These are phyloP conservation scores for Globisporangium paddicum DNA, from an alignment of 352 stramenopile species.

Conservation along the genomic window DNA sequence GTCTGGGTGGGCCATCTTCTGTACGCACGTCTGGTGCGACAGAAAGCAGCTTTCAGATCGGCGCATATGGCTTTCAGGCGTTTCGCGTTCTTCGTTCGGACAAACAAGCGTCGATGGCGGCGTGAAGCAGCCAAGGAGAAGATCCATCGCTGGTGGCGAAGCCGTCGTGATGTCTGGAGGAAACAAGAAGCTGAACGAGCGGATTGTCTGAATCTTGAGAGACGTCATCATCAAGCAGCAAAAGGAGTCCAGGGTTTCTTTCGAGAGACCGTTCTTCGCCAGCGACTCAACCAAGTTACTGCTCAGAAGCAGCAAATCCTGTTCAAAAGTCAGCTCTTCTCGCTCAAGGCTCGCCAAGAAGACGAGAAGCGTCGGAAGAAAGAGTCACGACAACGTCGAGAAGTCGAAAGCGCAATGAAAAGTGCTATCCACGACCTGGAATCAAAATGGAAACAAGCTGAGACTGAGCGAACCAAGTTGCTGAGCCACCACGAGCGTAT, in stretches of 20 bases:
- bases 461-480: slow-evolving; percentile 23
- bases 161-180: slow-evolving; percentile 6
- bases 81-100: slow-evolving; percentile 29
- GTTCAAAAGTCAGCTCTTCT: slow-evolving; percentile 40
- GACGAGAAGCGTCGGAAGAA: slow-evolving; percentile 31
- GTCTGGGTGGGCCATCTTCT: slow-evolving; percentile 19
- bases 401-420: slow-evolving; percentile 32
- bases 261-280: slow-evolving; percentile 35
- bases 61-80: slow-evolving; percentile 44
- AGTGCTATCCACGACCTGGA: slow-evolving; percentile 32
- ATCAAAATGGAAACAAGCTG: slow-evolving; percentile 28
- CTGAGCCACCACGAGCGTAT: slow-evolving; percentile 24
- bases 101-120: slow-evolving; percentile 15
- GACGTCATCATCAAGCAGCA: slow-evolving; percentile 20
- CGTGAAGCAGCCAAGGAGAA: slow-evolving; percentile 27
- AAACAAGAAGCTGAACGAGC: slow-evolving; percentile 9
- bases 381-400: slow-evolving; percentile 26
- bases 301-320: slow-evolving; percentile 26
- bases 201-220: slow-evolving; percentile 7
- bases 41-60: slow-evolving; percentile 25
- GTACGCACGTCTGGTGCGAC: neutral
- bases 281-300: slow-evolving; percentile 27
- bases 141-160: slow-evolving; percentile 45
- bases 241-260: slow-evolving; percentile 40
- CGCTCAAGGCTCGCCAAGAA: slow-evolving; percentile 41